These are phyloP conservation scores for Apiospora aurea DNA, from an alignment of 2,329 filamentous ascomycete species.

Conservation along the genomic window DNA sequence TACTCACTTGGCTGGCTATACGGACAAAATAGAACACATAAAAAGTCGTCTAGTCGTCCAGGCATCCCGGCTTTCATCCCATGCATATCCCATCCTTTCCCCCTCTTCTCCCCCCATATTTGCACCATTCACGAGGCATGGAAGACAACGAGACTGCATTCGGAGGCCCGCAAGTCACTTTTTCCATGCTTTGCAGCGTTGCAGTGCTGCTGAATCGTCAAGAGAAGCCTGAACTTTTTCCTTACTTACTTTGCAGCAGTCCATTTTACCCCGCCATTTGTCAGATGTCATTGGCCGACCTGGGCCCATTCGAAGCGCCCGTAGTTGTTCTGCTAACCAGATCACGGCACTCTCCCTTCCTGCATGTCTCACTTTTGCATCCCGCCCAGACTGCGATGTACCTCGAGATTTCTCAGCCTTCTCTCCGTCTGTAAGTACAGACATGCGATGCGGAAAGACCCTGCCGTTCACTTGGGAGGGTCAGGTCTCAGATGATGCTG, in stretches of 20 bases:
- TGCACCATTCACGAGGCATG: neutral
- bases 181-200: neutral
- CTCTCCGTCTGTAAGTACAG: neutral
- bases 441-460: neutral
- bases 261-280: slow-evolving; percentile 14
- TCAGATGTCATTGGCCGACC: slow-evolving; percentile 14
- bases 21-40: neutral
- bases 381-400: neutral
- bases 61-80: neutral
- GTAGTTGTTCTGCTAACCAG: neutral
- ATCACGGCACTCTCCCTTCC: slow-evolving; percentile 7
- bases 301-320: slow-evolving; percentile 19
- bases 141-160: slow-evolving; percentile 7
- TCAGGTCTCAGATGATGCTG: neutral
- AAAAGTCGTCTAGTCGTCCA: neutral
- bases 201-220: neutral
- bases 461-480: neutral
- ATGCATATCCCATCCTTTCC: neutral
- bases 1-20: neutral
- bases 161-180: neutral
- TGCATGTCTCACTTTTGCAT: slow-evolving; percentile 14
- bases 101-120: neutral
- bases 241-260: neutral
- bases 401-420: neutral
- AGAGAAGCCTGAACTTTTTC: too few species aligned